Conservation (phyloP, 208 protist species). For the Trypanosoma grayi region DNA sequence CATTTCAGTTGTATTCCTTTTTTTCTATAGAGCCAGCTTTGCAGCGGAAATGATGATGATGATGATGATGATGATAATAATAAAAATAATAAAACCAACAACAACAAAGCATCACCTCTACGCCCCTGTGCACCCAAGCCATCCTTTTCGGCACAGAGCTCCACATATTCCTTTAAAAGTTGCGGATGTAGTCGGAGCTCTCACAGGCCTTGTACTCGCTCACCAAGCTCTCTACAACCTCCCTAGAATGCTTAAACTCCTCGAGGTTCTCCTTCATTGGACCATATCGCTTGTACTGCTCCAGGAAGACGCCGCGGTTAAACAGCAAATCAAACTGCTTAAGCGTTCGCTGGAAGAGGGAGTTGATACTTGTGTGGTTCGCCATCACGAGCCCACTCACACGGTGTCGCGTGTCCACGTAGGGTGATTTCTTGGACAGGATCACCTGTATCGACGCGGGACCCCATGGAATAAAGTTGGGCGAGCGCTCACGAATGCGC, state of each 20-base stretch:
- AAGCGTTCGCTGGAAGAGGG: conserved; percentile 91
- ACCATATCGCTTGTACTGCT: conserved; percentile 92
- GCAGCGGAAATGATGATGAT: no score
- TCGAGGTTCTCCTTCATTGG: conserved; percentile 94
- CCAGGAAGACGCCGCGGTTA: conserved; percentile 92
- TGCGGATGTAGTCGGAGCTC: conserved; percentile 93
- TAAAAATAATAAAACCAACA: conserved; percentile 9
- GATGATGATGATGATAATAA: no score
- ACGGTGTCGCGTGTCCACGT: conserved; percentile 95
- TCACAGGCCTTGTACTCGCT: conserved; percentile 98
- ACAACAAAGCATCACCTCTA: neutral
- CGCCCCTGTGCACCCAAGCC: no score
- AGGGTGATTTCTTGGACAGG: conserved; percentile 95
- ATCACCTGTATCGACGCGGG: conserved; percentile 95
- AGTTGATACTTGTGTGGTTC: conserved; percentile 98
- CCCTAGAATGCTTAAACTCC: conserved; percentile 95
- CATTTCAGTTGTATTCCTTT: neutral
- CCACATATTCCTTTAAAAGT: conserved; percentile 49
- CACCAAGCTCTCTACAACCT: conserved; percentile 94
- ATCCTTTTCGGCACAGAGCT: neutral
- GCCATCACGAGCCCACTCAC: conserved; percentile 99
- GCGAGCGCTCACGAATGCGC: conserved; percentile 96
- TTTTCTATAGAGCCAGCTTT: no score
- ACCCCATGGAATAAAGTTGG: conserved; percentile 99
- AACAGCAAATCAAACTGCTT: conserved; percentile 95